These are phyloP conservation scores for Tetrahymena thermophila DNA, from an alignment of 73 alveolate genomes.

Conservation along the genomic window DNA sequence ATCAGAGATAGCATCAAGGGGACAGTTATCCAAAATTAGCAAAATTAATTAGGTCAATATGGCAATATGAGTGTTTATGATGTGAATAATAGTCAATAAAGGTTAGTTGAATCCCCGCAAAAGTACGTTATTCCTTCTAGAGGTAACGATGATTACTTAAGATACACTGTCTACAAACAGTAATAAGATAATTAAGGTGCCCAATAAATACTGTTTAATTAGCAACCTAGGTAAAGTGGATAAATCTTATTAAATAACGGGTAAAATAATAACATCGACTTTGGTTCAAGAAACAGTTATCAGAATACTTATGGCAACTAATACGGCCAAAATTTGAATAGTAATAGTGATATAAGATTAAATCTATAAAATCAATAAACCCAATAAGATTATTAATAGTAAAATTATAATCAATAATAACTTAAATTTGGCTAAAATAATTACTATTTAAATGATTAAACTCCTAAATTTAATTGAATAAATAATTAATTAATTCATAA, in stretches of 20 bases:
- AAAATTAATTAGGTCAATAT: neutral
- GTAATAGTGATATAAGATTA: neutral
- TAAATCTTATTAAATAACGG: neutral
- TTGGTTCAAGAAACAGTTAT: neutral
- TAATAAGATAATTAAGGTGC: neutral
- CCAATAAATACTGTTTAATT: neutral
- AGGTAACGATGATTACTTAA: neutral
- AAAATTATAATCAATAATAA: too few species aligned
- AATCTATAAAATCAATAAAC: neutral
- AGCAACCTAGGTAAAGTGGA: neutral
- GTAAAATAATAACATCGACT: neutral
- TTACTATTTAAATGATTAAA: neutral
- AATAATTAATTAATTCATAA: too few species aligned
- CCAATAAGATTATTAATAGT: neutral
- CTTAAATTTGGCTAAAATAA: neutral
- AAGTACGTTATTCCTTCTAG: neutral
- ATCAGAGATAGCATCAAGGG: neutral
- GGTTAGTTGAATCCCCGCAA: neutral
- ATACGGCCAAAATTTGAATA: neutral
- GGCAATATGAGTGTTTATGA: neutral
- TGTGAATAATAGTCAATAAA: neutral
- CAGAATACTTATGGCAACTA: neutral
- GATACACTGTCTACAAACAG: neutral
- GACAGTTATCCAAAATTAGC: neutral
- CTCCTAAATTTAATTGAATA: neutral